Base-by-base conservation (phyloP, 2,329 filamentous ascomycete species). In the Curvularia sp. region DNA sequence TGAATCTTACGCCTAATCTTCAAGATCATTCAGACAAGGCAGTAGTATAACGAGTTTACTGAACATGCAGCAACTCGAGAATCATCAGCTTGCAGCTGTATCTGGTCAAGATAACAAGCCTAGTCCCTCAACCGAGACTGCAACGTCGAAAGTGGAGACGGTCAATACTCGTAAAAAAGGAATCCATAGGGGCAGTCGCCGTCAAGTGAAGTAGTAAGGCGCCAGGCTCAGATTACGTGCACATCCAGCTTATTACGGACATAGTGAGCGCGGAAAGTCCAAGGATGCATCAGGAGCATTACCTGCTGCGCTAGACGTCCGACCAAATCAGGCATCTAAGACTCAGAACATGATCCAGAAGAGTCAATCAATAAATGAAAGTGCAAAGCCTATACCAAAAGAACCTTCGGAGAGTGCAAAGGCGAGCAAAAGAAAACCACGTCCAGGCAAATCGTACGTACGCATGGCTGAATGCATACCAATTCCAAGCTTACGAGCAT, bases 401-500 rank as follows among this genome's bases (percentile, higher is more conserved):
- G 15, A 19, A 15, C 6, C 9, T 19, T 5, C 34, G 6, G 34
- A 39, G 5, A 30, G 9, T 39, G 15, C 9, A 27, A 23, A 49
- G 34, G 15, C 34, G 34, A 49, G 27, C 23, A 49, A 49, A 39
- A 38, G 23, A 3, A 49, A 49, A 27, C 34, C 34, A 13, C 47
- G 47, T 38, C 47, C 47, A 19, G 21, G 34, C 34, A 49, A 49
- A 38, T 27, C 47, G 47, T 49, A 49, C 21, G 47, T 39, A 8
- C 5, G 30, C 30, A 39, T 7, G 30, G 9, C 9, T 12, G 15
- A 2, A 49, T 15, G 5, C 38, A 25, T 19, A 27, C 6, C 12
- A 10, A 28, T 23, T 28, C 15, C 12, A 39, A 8, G 12, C 47
- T 49, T 34, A 39, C 8, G 8, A 9, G 13, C 2, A 27, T 10